Evolutionary conservation across 768 basidiomycete species (phyloP).

Genomic region (Pholiota molesta): DNA sequence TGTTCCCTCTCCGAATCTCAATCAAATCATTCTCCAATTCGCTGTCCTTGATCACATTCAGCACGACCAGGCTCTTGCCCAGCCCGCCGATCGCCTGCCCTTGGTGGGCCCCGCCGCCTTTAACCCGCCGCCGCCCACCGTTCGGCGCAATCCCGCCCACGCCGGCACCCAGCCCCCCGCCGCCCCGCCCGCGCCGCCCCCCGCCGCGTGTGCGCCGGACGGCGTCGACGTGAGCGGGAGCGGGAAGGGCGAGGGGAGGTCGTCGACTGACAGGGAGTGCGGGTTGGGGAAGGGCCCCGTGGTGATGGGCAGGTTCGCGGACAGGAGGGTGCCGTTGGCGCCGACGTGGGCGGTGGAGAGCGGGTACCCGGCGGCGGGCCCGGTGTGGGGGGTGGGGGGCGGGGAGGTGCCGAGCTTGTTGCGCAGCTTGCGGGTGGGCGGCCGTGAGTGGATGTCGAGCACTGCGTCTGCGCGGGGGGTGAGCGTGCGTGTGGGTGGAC

Average conservation of each 20-base stretch:
- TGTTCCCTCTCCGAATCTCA: slow-evolving; percentile 78
- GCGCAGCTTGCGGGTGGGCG: slow-evolving; percentile 82
- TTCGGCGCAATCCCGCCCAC: slow-evolving; percentile 35
- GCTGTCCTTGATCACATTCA: slow-evolving; percentile 61
- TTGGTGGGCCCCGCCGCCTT: slow-evolving; percentile 57
- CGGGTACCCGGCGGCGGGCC: slow-evolving; percentile 16
- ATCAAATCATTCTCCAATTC: slow-evolving; percentile 79
- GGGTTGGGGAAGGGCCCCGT: slow-evolving; percentile 77
- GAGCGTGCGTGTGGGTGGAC: slow-evolving; percentile 7
- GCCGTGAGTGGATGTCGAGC: slow-evolving; percentile 75
- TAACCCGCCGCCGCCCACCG: slow-evolving; percentile 51
- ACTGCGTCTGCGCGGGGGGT: slow-evolving; percentile 56
- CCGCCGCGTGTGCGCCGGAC: slow-evolving; percentile 20
- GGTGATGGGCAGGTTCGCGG: slow-evolving; percentile 57
- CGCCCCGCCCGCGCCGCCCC: slow-evolving; percentile 17
- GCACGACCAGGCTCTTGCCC: slow-evolving; percentile 68
- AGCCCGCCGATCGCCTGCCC: slow-evolving; percentile 66
- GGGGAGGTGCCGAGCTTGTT: slow-evolving; percentile 82
- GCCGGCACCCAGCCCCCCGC: slow-evolving; percentile 25
- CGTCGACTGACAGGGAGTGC: slow-evolving; percentile 84
- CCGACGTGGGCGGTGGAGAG: slow-evolving; percentile 17
- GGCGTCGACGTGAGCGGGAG: slow-evolving; percentile 42
- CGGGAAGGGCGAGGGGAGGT: slow-evolving; percentile 85
- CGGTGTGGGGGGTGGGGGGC: slow-evolving; percentile 69
- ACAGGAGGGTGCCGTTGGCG: slow-evolving; percentile 38